Evolutionary conservation across 768 basidiomycete genomes (phyloP), one percentile per base, ranked within the genome.

Genomic region (Mycena capillaripes): DNA sequence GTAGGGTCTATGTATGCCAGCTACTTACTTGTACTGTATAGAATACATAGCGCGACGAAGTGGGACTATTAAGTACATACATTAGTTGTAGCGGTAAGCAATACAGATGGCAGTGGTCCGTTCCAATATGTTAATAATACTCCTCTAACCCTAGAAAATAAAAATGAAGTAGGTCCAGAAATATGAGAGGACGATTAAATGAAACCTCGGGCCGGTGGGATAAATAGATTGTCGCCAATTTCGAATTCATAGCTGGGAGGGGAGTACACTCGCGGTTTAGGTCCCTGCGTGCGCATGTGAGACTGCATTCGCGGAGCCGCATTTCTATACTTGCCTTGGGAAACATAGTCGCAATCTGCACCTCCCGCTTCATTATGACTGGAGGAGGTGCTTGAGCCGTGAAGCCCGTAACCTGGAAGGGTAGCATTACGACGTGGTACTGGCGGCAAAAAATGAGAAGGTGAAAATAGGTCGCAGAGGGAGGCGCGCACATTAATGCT

Each of bases 261-360:
- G 40, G 60, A 70, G 61, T 74, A 68, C 8, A 53, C 32, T 10
- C 70, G 70, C 19, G 72, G 72, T 42, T 71, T 73, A 21, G 72
- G 75, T 7, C 75, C 76, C 71, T 72, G 56, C 29, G 0, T 2
- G 36, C 10, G 36, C 10, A 11, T 5, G 19, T 44, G 11, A 40
- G 34, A 29, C 8, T 7, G 14, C 6, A 34, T 12, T 4, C 10
- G 4, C 17, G 14, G 19, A 11, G 25, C n/a, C 2, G 42, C 3
- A 17, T 17, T 5, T 3, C 2, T 38, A 38, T 21, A 17, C 50
- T 7, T 57, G 65, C 71, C 61, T 70, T 74, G 53, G 76, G 52
- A 32, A 68, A 70, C 30, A 73, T 72, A 0, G 76, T 72, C 1
- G 71, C 76, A 23, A 77, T 75, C 57, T 75, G 60, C 2, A 77